Conservation (phyloP, 2,329 filamentous ascomycete species). For the Venturia aucupariae region DNA sequence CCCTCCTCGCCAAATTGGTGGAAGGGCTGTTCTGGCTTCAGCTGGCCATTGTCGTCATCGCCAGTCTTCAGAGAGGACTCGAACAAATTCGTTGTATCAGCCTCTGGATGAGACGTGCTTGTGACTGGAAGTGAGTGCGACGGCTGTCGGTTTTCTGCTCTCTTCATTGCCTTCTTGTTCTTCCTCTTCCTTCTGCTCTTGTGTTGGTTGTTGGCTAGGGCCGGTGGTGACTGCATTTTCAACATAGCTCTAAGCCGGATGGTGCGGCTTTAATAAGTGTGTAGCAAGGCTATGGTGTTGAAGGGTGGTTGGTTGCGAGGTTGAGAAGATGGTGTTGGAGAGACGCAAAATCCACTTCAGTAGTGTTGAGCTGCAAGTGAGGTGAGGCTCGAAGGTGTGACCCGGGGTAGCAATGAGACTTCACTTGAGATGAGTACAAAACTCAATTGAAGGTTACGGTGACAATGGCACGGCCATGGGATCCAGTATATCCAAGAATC, state of each 20-base stretch:
- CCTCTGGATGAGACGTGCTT: neutral
- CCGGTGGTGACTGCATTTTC: neutral
- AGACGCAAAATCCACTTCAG: neutral
- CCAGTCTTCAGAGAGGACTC: neutral
- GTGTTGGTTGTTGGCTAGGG: neutral
- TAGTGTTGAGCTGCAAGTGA: neutral
- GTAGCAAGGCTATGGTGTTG: neutral
- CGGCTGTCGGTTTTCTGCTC: neutral
- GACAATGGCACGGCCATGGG: neutral
- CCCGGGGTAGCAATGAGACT: neutral
- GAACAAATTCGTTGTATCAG: no score
- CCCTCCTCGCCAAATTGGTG: neutral
- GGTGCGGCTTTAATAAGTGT: neutral
- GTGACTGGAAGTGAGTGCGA: neutral
- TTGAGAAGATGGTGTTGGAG: neutral
- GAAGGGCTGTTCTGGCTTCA: neutral
- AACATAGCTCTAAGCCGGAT: neutral
- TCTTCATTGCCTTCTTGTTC: neutral
- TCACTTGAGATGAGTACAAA: neutral
- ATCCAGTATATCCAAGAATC: neutral
- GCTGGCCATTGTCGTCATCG: neutral
- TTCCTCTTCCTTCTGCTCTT: neutral
- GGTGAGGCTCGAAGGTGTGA: neutral
- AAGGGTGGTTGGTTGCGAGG: neutral
- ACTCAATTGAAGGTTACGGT: neutral